Evolutionary conservation across 805 yeast genomes (phyloP).

Genomic region (Candida schatavii): DNA sequence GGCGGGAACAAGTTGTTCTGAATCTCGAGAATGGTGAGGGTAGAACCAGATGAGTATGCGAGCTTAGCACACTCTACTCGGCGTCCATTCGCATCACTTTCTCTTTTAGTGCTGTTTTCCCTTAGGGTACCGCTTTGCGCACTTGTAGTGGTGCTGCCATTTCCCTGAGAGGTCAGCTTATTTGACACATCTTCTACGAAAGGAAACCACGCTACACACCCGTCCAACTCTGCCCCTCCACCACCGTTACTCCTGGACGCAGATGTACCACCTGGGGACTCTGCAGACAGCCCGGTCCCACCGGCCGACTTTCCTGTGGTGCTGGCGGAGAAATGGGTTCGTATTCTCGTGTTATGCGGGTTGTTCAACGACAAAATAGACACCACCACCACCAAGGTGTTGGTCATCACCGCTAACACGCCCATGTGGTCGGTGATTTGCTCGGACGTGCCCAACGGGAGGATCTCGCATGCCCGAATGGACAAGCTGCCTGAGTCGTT

Average conservation of each 20-base stretch:
- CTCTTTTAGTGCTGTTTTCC: no score
- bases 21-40: conserved; percentile 54
- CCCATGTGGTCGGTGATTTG: conserved; percentile 59
- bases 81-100: conserved; percentile 12
- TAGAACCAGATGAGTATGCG: conserved; percentile 70
- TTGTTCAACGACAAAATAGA: conserved; percentile 50
- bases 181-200: neutral
- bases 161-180: no score
- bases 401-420: conserved; percentile 57
- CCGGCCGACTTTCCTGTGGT: conserved; percentile 46
- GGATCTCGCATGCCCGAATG: conserved; percentile 35
- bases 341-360: conserved; percentile 18
- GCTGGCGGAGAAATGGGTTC: conserved; percentile 47
- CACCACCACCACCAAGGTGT: conserved; percentile 46
- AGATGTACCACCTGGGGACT: no score
- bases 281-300: no score
- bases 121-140: no score
- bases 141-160: neutral
- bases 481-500: conserved; percentile 9
- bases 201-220: conserved; percentile 66
- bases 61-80: conserved; percentile 38
- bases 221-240: conserved; percentile 28
- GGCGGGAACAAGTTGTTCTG: conserved; percentile 32
- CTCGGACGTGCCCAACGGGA: conserved; percentile 60
- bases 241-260: neutral